A percentile compares a stretch with the other conserved stretches of the same genome.
phyloP scores from a whole-genome alignment of 192 early-diverging fungal species.

The Mortierella hygrophila region DNA sequence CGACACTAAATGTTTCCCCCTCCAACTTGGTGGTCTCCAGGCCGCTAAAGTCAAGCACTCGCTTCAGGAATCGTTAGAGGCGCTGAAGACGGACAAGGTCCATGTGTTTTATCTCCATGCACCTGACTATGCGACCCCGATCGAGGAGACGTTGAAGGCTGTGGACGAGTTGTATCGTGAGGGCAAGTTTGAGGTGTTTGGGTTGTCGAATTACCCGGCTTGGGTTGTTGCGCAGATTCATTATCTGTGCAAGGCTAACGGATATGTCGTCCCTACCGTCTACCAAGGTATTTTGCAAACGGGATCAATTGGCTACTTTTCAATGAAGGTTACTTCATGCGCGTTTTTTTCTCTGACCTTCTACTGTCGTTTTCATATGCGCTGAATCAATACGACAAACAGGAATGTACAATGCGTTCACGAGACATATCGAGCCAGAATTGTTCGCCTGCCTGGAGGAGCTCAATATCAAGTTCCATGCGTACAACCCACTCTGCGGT shows the following conservation, averaged over 20 bases:
- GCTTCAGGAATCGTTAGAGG: slow-evolving; percentile 58
- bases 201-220: slow-evolving; percentile 53
- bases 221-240: slow-evolving; percentile 56
- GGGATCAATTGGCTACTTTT: neutral
- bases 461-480: slow-evolving; percentile 72
- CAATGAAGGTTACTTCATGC: neutral
- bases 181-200: slow-evolving; percentile 63
- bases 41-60: slow-evolving; percentile 54
- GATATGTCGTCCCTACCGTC: slow-evolving; percentile 52
- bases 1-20: slow-evolving; percentile 42
- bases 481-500: slow-evolving; percentile 74
- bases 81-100: slow-evolving; percentile 63
- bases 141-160: slow-evolving; percentile 65
- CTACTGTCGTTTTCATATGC: neutral
- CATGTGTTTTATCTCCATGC: slow-evolving; percentile 79
- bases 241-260: slow-evolving; percentile 51
- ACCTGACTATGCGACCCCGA: slow-evolving; percentile 70
- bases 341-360: neutral
- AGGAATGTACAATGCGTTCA: slow-evolving; percentile 49
- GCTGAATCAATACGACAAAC: neutral
- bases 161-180: slow-evolving; percentile 69
- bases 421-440: slow-evolving; percentile 64
- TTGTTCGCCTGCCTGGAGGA: slow-evolving; percentile 71
- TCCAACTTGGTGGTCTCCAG: slow-evolving; percentile 48
- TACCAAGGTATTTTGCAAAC: slow-evolving; percentile 42